phyloP scores from a whole-genome alignment of 257 asterid species.

The Misopates orontium region DNA sequence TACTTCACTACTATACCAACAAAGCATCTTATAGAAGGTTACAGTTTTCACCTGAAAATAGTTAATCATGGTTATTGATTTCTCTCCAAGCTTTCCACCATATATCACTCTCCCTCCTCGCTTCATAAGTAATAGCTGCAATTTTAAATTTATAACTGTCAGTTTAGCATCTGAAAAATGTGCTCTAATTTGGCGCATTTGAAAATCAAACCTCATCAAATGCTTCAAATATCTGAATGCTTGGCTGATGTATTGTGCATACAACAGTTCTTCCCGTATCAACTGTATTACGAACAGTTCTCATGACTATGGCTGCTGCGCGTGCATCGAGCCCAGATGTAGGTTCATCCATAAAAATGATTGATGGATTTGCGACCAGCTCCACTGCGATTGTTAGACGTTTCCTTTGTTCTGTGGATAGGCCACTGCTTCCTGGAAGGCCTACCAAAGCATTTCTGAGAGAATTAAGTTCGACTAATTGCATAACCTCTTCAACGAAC shows the following conservation, averaged over 20 bases:
- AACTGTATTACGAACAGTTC: slow-evolving; percentile 93
- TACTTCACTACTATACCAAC: neutral
- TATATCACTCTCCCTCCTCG: slow-evolving; percentile 92
- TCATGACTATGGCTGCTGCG: slow-evolving; percentile 98
- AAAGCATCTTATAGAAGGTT: neutral
- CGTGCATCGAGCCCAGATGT: slow-evolving; percentile 97
- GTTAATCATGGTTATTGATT: slow-evolving; percentile 65
- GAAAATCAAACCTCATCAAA: slow-evolving; percentile 74
- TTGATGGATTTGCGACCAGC: slow-evolving; percentile 93
- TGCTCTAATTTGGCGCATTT: neutral
- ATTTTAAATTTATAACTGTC: slow-evolving; percentile 12
- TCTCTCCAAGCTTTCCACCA: slow-evolving; percentile 89
- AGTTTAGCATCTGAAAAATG: slow-evolving; percentile 11
- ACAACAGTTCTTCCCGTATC: slow-evolving; percentile 96
- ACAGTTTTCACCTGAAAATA: slow-evolving; percentile 65
- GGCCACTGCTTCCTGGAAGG: slow-evolving; percentile 77
- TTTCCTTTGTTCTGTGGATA: slow-evolving; percentile 94
- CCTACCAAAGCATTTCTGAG: slow-evolving; percentile 85
- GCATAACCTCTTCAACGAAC: slow-evolving; percentile 89
- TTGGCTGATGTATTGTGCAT: slow-evolving; percentile 97
- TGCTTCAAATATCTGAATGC: slow-evolving; percentile 92
- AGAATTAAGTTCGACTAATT: slow-evolving; percentile 73
- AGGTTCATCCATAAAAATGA: slow-evolving; percentile 96
- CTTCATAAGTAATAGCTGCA: slow-evolving; percentile 86
- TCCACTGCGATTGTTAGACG: slow-evolving; percentile 95